Base-by-base conservation (phyloP, 352 stramenopile genomes). In the Globisporangium echinulatum region DNA sequence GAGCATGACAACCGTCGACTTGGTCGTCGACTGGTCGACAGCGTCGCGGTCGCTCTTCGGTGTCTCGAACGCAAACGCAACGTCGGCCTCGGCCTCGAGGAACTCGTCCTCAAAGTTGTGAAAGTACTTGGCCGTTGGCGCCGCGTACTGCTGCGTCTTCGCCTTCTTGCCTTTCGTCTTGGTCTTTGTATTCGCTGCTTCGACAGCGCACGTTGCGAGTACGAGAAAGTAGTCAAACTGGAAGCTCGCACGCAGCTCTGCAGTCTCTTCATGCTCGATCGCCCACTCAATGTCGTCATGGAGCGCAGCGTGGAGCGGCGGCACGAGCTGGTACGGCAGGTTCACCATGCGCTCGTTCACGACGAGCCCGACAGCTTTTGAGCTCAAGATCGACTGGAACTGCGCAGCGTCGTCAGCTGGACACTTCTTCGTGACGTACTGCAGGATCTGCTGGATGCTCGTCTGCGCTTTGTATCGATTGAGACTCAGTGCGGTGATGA, bases 81-180 rank as follows among this genome's bases (percentile, higher is more conserved):
- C 36, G 52, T 90, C 73, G 11, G 81, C 85, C 39, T 91, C 76
- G 51, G 81, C 68, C 67, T 92, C 81, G 10, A 92, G 63, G 64
- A 94, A 94, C 61, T 94, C 85, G 61, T 94, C 85, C 58, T 94
- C 85, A 64, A 94, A 94, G 68, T 94, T 92, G 67, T 79, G 64
- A 61, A 87, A 94, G 58, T 88, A 78, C 77, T 88, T 92, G 55
- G 69, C 72, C 14, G 63, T 84, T 25, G 25, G 25, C 62, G 86
- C 70, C 38, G 76, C 77, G 66, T 89, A 85, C 53, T 78, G 52
- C 17, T 68, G 87, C 70, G 69, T 87, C 69, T 92, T 92, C 59
- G 70, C 69, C 69, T 92, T 92, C 68, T 91, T 92, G 52, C 74
- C 69, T 50, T 84, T 79, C 19, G 49, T 40, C 49, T 79, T 87